Base-by-base conservation (phyloP, 345 rosid genomes). In the Linum lewisii region DNA sequence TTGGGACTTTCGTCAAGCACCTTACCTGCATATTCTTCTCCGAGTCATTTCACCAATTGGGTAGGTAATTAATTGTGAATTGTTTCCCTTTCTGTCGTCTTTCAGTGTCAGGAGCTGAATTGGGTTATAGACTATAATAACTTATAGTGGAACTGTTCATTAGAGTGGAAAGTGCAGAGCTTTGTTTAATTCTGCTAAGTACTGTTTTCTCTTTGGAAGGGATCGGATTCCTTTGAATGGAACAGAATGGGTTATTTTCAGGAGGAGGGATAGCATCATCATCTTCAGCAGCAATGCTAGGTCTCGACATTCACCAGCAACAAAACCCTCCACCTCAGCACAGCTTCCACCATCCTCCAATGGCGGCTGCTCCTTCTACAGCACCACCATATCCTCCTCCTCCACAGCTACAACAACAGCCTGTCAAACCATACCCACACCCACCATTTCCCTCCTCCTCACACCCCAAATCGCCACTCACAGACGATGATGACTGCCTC, bases 281-380 rank as follows among this genome's bases (percentile, higher is more conserved):
- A 8, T 29, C 34, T 29, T 29, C 34, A 66, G 80, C 98, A 29
- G 87, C 80, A 56, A 77, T 89, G 82, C 38, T 86, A 49, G 94
- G 87, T 52, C 78, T 86, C 62, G 97, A 89, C 69, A 77, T 74
- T 5, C 86, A 82, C 62, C 96, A 78, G 47, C 91, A 87, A 85
- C 62, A 86, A 21, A 21, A 21, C 57, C 57, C 24, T 23, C 68
- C 79, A 77, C 74, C 71, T 7, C 70, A 67, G 14, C 79, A 66
- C 64, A 79, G 66, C 54, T 60, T 75, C 37, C 74, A 73, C 19
- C 63, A 82, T 21, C 79, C 86, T 0, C 96, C 82, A 57, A 65
- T 74, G 72, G 78, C 74, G 67, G 79, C 81, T 47, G 72, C 67
- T 61, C 51, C 71, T 38, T 73, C 63, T 50, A 82, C 70, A 47